phyloP scores from a whole-genome alignment of 2,329 filamentous ascomycete species.

The Dactylellina drechsleri region DNA sequence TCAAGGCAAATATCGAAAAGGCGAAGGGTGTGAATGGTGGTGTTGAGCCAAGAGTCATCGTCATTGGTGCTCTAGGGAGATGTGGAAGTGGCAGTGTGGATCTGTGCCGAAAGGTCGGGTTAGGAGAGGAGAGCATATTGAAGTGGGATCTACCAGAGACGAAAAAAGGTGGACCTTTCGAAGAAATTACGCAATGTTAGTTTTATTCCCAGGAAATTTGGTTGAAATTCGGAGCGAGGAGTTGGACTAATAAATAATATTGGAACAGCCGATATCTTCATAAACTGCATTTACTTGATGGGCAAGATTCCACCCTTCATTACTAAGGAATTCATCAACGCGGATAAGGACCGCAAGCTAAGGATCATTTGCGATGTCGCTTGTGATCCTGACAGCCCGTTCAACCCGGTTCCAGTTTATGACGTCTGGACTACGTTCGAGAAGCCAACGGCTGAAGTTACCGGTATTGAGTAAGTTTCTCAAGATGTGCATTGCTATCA shows the following conservation, averaged over 20 bases:
- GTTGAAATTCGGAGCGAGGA: background rate
- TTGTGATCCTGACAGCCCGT: slow-evolving; percentile 77
- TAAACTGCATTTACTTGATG: slow-evolving; percentile 90
- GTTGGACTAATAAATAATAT: background rate
- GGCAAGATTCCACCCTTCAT: slow-evolving; percentile 84
- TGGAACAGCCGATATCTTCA: slow-evolving; percentile 71
- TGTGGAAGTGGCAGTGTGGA: slow-evolving; percentile 88
- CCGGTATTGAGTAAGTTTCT: slow-evolving; percentile 44
- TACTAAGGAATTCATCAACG: slow-evolving; percentile 72
- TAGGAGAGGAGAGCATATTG: slow-evolving; percentile 74
- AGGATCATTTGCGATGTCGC: slow-evolving; percentile 83
- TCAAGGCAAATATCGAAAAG: slow-evolving; percentile 75
- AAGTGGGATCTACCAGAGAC: slow-evolving; percentile 86
- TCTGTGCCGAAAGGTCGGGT: slow-evolving; percentile 77
- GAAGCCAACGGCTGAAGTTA: slow-evolving; percentile 76
- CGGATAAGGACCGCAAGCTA: slow-evolving; percentile 75
- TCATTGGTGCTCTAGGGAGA: slow-evolving; percentile 85
- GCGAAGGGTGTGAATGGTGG: slow-evolving; percentile 74
- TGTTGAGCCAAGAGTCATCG: slow-evolving; percentile 76
- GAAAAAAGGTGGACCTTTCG: slow-evolving; percentile 77
- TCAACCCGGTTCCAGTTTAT: slow-evolving; percentile 84
- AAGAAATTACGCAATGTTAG: slow-evolving; percentile 74
- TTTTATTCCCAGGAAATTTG: slow-evolving; percentile 2
- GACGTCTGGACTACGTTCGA: slow-evolving; percentile 84
- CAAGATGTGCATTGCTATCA: background rate